Percentiles rank a stretch among this genome's conserved stretches.
Evolutionary conservation across 2,329 filamentous ascomycete genomes (phyloP).

Genomic region (Colletotrichum sp.): DNA sequence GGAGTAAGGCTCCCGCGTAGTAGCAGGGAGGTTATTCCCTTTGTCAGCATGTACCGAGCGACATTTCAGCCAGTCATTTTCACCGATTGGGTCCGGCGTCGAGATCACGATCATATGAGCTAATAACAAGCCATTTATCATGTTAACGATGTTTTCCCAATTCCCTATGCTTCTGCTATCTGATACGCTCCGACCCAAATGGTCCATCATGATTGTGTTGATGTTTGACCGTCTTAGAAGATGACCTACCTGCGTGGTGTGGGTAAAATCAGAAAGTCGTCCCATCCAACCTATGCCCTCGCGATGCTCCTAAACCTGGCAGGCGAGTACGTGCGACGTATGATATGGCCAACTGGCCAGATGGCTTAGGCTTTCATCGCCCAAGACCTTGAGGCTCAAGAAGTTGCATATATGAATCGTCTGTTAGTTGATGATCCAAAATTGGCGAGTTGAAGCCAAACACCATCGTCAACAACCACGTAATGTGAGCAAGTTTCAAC

Average conservation of each 20-base stretch:
- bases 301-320: background rate
- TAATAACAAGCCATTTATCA: background rate
- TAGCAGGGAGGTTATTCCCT: background rate
- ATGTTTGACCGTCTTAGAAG: fast-evolving
- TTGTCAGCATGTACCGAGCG: background rate
- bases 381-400: background rate
- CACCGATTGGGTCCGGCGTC: background rate
- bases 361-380: background rate
- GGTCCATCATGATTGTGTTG: background rate
- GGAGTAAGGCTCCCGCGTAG: background rate
- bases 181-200: background rate
- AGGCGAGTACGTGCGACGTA: background rate
- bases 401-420: background rate
- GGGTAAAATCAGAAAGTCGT: background rate
- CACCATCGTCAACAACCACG: background rate
- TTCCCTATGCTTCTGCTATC: background rate
- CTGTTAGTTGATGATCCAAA: background rate
- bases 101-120: background rate
- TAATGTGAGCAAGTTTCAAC: background rate
- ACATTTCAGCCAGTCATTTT: background rate
- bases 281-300: background rate
- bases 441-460: background rate
- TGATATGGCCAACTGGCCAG: background rate
- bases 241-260: background rate
- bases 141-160: background rate